These are phyloP conservation scores for Harringtonia aguacate DNA, from an alignment of 2,329 filamentous ascomycete genomes.

Conservation along the genomic window DNA sequence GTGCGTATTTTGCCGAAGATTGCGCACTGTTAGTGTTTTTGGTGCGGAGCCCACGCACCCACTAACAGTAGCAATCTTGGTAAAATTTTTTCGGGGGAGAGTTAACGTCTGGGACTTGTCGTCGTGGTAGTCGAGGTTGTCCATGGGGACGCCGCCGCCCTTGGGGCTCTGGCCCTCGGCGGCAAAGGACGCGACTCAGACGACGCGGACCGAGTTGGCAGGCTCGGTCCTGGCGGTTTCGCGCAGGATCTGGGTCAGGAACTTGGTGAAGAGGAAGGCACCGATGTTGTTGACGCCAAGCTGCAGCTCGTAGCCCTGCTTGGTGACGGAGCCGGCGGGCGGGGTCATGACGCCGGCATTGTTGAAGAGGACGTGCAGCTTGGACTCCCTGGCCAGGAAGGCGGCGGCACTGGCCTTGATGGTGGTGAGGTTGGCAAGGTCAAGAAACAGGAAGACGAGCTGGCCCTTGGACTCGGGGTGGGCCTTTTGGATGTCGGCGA, in stretches of 20 bases:
- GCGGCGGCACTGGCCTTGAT: constrained; percentile 16
- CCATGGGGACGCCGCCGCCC: constrained; percentile 9
- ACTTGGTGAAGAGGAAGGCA: constrained; percentile 14
- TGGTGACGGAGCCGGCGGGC: constrained; percentile 17
- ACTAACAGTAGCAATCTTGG: no score
- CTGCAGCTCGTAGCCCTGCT: constrained; percentile 15
- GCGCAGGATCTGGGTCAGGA: constrained; percentile 13
- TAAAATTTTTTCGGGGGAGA: no score
- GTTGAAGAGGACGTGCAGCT: constrained; percentile 25
- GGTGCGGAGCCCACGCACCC: no score
- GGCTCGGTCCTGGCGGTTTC: constrained; percentile 7
- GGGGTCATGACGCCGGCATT: constrained; percentile 26
- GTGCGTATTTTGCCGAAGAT: no score
- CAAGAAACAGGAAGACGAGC: constrained; percentile 29
- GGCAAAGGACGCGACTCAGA: constrained; percentile 12
- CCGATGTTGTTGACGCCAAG: constrained; percentile 16
- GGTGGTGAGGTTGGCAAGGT: constrained; percentile 21
- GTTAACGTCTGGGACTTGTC: no score
- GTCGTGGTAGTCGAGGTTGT: constrained; percentile 8
- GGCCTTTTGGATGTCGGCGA: constrained; percentile 24
- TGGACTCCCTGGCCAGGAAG: constrained; percentile 18
- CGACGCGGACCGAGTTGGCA: constrained; percentile 10
- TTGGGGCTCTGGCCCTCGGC: constrained; percentile 8
- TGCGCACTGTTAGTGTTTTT: no score
- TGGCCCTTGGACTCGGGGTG: constrained; percentile 19